A percentile compares a stretch with the other conserved stretches of the same genome.
phyloP scores from a whole-genome alignment of 768 basidiomycete species.

The Leccinum disarticulatum region DNA sequence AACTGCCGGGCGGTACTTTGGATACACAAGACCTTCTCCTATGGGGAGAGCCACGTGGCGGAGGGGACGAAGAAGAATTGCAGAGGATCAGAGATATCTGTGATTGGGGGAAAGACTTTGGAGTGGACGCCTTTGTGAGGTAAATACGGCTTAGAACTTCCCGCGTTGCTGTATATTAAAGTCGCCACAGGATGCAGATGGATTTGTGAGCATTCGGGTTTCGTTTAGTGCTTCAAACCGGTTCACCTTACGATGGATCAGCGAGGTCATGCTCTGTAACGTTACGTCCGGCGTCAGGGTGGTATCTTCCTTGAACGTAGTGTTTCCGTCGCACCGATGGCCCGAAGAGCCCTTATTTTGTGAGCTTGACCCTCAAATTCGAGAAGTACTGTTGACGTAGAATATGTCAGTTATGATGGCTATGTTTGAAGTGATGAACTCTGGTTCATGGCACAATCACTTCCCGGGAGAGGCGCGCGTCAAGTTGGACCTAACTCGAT shows the following conservation, averaged over 20 bases:
- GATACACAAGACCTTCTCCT: conserved; percentile 38
- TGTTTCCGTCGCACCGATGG: background rate
- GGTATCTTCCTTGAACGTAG: conserved; percentile 41
- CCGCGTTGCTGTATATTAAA: conserved; percentile 10
- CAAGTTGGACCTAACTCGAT: conserved; percentile 14
- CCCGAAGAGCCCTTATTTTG: background rate
- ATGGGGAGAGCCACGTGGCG: conserved; percentile 29
- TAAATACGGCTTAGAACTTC: conserved; percentile 19
- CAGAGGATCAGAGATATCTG: conserved; percentile 32
- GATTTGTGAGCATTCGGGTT: conserved; percentile 41
- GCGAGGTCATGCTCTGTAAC: conserved; percentile 48
- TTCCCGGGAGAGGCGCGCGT: conserved; percentile 30
- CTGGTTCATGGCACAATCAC: conserved; percentile 27
- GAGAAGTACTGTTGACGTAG: background rate
- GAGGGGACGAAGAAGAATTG: conserved; percentile 19
- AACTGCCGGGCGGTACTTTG: conserved; percentile 20
- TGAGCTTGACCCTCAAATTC: conserved; percentile 1
- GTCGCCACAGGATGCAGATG: conserved; percentile 43
- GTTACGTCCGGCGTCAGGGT: conserved; percentile 25
- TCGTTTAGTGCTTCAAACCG: background rate
- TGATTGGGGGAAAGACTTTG: conserved; percentile 32
- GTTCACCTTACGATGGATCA: conserved; percentile 8
- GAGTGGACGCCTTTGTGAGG: conserved; percentile 39
- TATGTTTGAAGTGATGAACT: conserved; percentile 12
- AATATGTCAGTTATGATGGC: background rate